Evolutionary conservation across 2,329 filamentous ascomycete species (phyloP), one percentile per base, ranked within the genome.

Genomic region (Pestalotiopsis sp.): DNA sequence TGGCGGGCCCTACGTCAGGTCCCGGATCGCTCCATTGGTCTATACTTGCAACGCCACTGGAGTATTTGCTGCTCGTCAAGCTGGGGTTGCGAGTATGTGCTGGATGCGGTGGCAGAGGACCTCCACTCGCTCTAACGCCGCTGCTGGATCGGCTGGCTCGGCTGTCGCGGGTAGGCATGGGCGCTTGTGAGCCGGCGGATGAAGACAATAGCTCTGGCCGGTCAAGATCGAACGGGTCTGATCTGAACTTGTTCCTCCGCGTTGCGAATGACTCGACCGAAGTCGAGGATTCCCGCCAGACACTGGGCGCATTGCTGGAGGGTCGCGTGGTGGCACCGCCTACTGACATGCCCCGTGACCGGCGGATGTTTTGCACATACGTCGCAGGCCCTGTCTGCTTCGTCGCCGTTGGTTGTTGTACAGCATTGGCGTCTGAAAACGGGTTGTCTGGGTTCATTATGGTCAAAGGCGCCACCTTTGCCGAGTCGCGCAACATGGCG

Each of bases 211-310:
- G 78, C 73, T 87, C 82, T 41, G 86, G 82, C 58, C 82, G 77
- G 74, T 91, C 89, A n/a, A 91, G 81, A 72, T 91, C 89, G 73
- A 91, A 91, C 1, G 88, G 89, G 71, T 91, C 88, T 1, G 88
- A 90, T 59, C 88, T 86, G 75, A 89, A 88, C 74, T 88, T 88
- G 73, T 85, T 86, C 67, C 85, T 83, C 17, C 81, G 79, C 5
- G 80, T 82, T 59, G 81, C 82, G 59, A 84, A 81, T 1, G 81
- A 81, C 17, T 74, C 73, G 60, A 81, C 73, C n/a, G 81, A 84
- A 41, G 78, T 78, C n/a, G 78, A 74, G 52, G 82, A 86, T 58
- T 84, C 82, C 55, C 83, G 81, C 72, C 84, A 83, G 65, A 82
- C 70, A 17, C 82, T 82, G 67, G 66, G 72, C 59, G n/a, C 71